Evolutionary conservation across 768 basidiomycete genomes (phyloP), one percentile per base, ranked within the genome.

Genomic region (Pleurotus cornucopiae): DNA sequence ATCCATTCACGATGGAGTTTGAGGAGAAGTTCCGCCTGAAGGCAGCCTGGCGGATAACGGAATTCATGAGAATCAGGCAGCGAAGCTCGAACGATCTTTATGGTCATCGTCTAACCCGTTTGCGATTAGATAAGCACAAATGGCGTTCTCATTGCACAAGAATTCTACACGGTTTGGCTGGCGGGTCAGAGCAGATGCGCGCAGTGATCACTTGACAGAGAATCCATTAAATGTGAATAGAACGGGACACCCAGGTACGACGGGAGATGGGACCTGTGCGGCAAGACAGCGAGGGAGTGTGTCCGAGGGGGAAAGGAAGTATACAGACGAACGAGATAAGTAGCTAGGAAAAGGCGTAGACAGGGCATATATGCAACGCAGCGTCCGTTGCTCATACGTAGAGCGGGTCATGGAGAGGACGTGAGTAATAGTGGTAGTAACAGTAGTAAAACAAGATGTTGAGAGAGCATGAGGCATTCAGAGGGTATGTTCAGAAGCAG

Each of bases 1-100:
- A 94, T 46, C 95, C 92, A 54, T 88, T 73, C 21, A 86, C 88
- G 14, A 77, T 62, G 20, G 72, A 61, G 41, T 67, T 70, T 18
- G 79, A 75, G 18, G 74, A 68, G 40, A 79, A 74, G 12, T 65
- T 57, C 55, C 70, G 73, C 59, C 60, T 65, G 55, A 59, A 54
- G 48, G 63, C 62, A 55, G 61, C 68, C 46, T 63, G 59, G 54
- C 65, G 70, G 39, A 71, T 63, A 34, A 63, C 67, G 56, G 64
- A 70, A 38, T 70, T 68, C 73, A 73, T 78, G 62, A 59, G 44
- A 65, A 57, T 59, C 63, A 58, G 30, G n/a, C 57, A 58, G 30
- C 53, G 56, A 57, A 23, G 9, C 23, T 41, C 51, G 34, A 13
- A 49, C 26, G 5, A 46, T 1, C 54, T 34, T 23, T 21, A 47